Evolutionary conservation across 2,329 filamentous ascomycete genomes (phyloP).

Genomic region (Metarhizium sp.): DNA sequence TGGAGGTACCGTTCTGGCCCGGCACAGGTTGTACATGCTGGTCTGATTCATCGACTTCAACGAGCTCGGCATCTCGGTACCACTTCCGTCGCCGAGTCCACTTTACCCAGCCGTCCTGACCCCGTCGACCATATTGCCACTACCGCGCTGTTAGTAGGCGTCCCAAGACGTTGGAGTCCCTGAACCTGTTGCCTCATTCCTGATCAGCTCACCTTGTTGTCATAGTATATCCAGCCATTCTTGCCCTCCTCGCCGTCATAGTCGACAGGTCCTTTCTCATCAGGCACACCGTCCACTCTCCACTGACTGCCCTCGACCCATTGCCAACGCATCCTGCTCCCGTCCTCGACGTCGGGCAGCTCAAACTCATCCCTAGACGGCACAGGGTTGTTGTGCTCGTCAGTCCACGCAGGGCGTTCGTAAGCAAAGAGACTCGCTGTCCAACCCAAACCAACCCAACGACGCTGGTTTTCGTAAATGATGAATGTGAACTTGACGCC

Average conservation of each 20-base stretch:
- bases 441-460: slow-evolving; percentile 94
- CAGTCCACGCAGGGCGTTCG: slow-evolving; percentile 85
- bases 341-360: slow-evolving; percentile 52
- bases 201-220: slow-evolving; percentile 66
- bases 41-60: slow-evolving; percentile 50
- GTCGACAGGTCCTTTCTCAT: slow-evolving; percentile 33
- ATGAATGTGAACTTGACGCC: slow-evolving; percentile 95
- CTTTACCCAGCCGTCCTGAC: slow-evolving; percentile 82
- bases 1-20: slow-evolving; percentile 23
- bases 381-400: slow-evolving; percentile 82
- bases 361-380: slow-evolving; percentile 63
- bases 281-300: slow-evolving; percentile 69
- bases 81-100: slow-evolving; percentile 93
- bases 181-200: too few relatives aligned
- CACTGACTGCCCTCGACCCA: slow-evolving; percentile 85
- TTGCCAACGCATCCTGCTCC: slow-evolving; percentile 48
- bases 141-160: slow-evolving; percentile 23
- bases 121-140: slow-evolving; percentile 84
- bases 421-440: slow-evolving; percentile 85
- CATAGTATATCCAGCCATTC: slow-evolving; percentile 93
- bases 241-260: slow-evolving; percentile 52
- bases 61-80: slow-evolving; percentile 92
- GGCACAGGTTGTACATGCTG: slow-evolving; percentile 18
- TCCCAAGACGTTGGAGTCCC: neutral
- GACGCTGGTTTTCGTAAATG: slow-evolving; percentile 89